Base-by-base conservation (phyloP, 768 basidiomycete species). In the Boletellus ananas region DNA sequence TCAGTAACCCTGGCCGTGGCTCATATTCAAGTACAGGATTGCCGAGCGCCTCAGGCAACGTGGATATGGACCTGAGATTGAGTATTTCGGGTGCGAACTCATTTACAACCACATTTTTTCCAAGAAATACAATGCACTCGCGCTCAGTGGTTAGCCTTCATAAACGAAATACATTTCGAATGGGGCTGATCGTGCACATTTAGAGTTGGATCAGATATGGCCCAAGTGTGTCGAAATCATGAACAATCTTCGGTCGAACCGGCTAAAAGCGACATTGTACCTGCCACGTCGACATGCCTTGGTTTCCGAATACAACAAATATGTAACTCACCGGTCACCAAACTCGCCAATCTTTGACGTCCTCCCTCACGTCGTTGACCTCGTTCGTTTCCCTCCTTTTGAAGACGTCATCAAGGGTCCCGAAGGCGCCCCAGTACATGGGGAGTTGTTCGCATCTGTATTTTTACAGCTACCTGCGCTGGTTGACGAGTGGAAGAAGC, bases 191-290 rank as follows among this genome's bases (percentile, higher is more conserved):
- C 13, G 4, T 29, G 10, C 21, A 34, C 6, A 0, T 8, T 3
- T 34, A 60, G 59, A 53, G 48, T 60, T 55, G 58, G 20, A 35
- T 14, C 43, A 23, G 17, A 45, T 56, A 4, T 46, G 49, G 49
- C 50, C 55, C 5, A 16, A 36, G 18, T 54, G 51, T 43, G 1
- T 17, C 10, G 16, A 40, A 18, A 44, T 36, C 16, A 51, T 60
- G 51, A 23, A 43, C 2, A 16, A 21, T 5, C 27, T 47, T 21
- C 35, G 58, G 33, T 35, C 8, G 7, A 9, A 3, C n/a, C 25
- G 42, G 13, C 21, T 39, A 14, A 18, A 45, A 7, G 13, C 5
- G 14, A 18, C 20, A n/a, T 16, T 49, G 6, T 39, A 44, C 33
- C 18, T 4, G 2, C 21, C 35, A 6, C 51, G 51, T 13, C 42